These are phyloP conservation scores for Phyllosticta capitalensis DNA, from an alignment of 2,329 filamentous ascomycete genomes.

Conservation along the genomic window DNA sequence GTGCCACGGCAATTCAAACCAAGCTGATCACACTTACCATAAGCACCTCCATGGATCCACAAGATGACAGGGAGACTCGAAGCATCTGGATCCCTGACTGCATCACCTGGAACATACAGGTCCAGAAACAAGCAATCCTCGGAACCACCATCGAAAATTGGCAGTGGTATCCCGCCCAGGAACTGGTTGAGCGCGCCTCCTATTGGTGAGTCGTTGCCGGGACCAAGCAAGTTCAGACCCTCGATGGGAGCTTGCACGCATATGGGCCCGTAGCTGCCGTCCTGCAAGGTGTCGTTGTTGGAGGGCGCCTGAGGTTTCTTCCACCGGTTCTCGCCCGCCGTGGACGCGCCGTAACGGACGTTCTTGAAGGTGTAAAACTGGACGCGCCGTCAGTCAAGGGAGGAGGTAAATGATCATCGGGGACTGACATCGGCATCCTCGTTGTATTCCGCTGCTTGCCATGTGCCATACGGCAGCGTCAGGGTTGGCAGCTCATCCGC, in stretches of 20 bases:
- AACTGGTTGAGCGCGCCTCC: conserved; percentile 7
- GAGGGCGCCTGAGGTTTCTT: conserved; percentile 11
- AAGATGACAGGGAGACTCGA: conserved; percentile 2
- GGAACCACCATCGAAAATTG: conserved; percentile 1
- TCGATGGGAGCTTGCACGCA: conserved; percentile 8
- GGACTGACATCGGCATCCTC: conserved; percentile 2
- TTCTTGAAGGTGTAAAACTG: conserved; percentile 15
- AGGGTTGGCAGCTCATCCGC: conserved; percentile 7
- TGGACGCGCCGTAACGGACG: conserved; percentile 24
- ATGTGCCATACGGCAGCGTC: conserved; percentile 6
- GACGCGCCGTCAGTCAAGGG: not conserved
- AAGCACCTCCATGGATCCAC: conserved; percentile 6
- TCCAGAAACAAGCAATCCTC: conserved; percentile 10
- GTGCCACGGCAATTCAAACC: too few species aligned
- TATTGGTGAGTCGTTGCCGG: conserved; percentile 8
- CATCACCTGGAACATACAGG: conserved; percentile 7
- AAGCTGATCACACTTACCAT: too few species aligned
- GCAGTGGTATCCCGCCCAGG: conserved; percentile 1
- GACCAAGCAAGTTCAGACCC: conserved; percentile 7
- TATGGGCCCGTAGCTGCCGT: conserved; percentile 10
- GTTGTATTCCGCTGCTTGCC: conserved; percentile 5
- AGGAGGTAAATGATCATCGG: not conserved
- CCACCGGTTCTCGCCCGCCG: conserved; percentile 21
- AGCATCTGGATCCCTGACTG: not conserved
- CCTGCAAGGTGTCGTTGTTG: conserved; percentile 6